Base-by-base conservation (phyloP, 2,329 filamentous ascomycete species). In the Aspergillus ibericus region DNA sequence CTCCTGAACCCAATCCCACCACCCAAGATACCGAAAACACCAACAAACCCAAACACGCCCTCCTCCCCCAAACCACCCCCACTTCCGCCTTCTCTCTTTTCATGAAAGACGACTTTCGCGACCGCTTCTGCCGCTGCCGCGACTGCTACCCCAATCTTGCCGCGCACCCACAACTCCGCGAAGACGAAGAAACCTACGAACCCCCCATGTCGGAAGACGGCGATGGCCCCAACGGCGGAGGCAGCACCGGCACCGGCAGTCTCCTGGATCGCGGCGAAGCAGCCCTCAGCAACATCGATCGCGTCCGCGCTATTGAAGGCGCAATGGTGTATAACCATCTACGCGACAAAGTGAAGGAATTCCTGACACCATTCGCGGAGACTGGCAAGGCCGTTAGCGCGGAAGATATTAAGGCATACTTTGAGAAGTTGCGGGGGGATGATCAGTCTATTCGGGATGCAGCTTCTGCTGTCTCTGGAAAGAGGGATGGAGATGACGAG, bases 271-370 rank as follows among this genome's bases (percentile, higher is more conserved):
- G 92, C 16, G 95, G 95, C 48, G 95, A 99, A 78, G 93, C 91
- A 49, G 93, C 93, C 0, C 83, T 99, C 27, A 92, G 88, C 72
- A 96, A 92, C 68, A 88, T 99, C 57, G 95, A 99, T 72, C 90
- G 95, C 2, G 93, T 98, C 7, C 84, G 88, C 13, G 95, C 95
- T 4, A 96, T 99, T 56, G 91, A 99, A 74, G 95, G 95, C 15
- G 93, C 96, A 47, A 97, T 98, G 92, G 93, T 93, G 0, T 99
- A 98, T 77, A 97, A 98, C 69, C 90, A 96, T 69, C 83, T 99
- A 60, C 95, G 96, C 71, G 93, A 98, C 70, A 93, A 93, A 72
- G 86, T 99, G n/a, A 96, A 93, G 80, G 88, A 88, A 0, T 98
- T 99, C 73, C 86, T 99, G 69, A 87, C 93, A 76, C 90, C 96